Conservation (phyloP, 805 yeast species). For the Candida insectorum region DNA sequence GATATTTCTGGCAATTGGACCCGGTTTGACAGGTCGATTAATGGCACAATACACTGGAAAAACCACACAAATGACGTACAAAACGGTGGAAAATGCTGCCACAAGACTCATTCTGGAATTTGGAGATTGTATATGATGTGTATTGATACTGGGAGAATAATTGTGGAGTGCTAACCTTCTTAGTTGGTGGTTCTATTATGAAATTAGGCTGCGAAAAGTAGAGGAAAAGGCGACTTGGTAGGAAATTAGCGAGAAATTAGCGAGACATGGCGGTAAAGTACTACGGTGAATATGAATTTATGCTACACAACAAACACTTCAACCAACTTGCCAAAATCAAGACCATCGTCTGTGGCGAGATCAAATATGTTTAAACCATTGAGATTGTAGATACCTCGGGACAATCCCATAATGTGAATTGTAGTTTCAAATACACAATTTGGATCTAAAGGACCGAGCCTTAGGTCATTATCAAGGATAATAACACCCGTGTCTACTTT, state of each 20-base stretch:
- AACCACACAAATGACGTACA: no score
- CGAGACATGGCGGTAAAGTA: neutral
- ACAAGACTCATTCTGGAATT: no score
- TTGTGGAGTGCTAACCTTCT: no score
- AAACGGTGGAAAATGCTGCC: no score
- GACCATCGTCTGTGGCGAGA: slow-evolving; percentile 57
- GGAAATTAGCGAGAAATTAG: neutral
- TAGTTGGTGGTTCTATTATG: no score
- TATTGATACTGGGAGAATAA: no score
- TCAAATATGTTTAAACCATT: slow-evolving; percentile 68
- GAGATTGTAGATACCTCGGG: slow-evolving; percentile 61
- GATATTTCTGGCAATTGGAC: no score
- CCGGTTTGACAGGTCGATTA: no score
- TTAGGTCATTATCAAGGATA: slow-evolving; percentile 61
- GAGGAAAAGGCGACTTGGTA: no score
- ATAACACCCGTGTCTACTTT: slow-evolving; percentile 54
- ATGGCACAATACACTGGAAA: no score
- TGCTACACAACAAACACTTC: slow-evolving; percentile 55
- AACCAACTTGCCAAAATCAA: slow-evolving; percentile 66
- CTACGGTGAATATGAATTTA: neutral
- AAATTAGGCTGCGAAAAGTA: no score
- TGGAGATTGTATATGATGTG: no score
- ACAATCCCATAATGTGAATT: slow-evolving; percentile 56
- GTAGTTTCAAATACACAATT: slow-evolving; percentile 63
- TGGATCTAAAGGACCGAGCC: slow-evolving; percentile 59